Percentiles rank a stretch among this genome's conserved stretches.
These are phyloP conservation scores for Phialophora verrucosa DNA, from an alignment of 2,329 filamentous ascomycete species.

Conservation along the genomic window DNA sequence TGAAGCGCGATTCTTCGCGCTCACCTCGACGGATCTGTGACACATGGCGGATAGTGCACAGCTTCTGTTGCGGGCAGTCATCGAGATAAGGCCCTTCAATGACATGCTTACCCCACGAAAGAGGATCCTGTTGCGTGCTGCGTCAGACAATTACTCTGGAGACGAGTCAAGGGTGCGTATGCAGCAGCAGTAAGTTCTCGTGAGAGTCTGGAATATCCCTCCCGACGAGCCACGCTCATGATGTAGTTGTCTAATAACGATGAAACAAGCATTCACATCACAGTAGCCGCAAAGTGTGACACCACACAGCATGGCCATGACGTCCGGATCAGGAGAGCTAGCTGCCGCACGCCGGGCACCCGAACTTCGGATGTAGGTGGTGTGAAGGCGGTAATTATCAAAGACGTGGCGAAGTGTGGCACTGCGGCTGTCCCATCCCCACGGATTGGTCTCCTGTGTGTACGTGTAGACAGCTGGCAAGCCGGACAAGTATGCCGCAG, in stretches of 20 bases:
- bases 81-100: background rate
- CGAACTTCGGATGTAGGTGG: constrained; percentile 4
- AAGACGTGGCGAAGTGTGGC: constrained; percentile 1
- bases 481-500: background rate
- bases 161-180: background rate
- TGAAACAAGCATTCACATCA: constrained; percentile 1
- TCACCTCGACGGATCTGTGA: background rate
- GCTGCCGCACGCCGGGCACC: background rate
- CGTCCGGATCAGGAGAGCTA: background rate
- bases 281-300: background rate
- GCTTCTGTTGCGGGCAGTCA: background rate
- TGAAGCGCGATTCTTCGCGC: background rate
- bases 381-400: constrained; percentile 3
- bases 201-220: background rate
- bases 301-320: background rate
- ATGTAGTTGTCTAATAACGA: background rate
- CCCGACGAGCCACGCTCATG: background rate
- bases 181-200: background rate
- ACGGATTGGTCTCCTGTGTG: background rate
- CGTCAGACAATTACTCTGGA: background rate
- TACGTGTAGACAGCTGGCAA: background rate
- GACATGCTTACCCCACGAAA: constrained; percentile 2
- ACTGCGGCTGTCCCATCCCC: background rate
- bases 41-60: background rate
- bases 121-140: background rate